These are phyloP conservation scores for Mortierella sp. DNA, from an alignment of 371 early-diverging fungal species.

Conservation along the genomic window DNA sequence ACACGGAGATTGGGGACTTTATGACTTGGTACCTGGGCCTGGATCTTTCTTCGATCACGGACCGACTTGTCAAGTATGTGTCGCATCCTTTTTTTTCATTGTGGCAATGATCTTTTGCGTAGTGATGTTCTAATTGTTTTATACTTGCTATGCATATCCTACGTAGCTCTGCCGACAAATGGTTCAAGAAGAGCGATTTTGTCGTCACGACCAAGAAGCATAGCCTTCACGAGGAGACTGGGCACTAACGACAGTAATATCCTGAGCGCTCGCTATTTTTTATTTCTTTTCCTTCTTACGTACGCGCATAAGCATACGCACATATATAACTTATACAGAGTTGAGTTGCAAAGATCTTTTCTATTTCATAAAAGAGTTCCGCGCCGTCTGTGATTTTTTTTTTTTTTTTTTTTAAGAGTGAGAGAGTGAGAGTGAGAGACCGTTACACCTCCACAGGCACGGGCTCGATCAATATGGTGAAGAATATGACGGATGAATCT, in stretches of 20 bases:
- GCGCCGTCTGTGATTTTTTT: too few relatives aligned
- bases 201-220: neutral
- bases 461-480: slow-evolving; percentile 12
- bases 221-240: slow-evolving; percentile 42
- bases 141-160: too few relatives aligned
- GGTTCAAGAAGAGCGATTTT: slow-evolving; percentile 39
- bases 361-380: too few relatives aligned
- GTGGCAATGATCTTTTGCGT: neutral
- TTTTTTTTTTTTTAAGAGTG: too few relatives aligned
- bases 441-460: slow-evolving; percentile 6
- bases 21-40: slow-evolving; percentile 74
- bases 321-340: too few relatives aligned
- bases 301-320: neutral
- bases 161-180: slow-evolving; percentile 33
- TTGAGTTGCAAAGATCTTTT: too few relatives aligned
- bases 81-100: neutral
- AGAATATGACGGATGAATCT: slow-evolving; percentile 12
- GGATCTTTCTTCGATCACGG: slow-evolving; percentile 72
- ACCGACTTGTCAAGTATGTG: slow-evolving; percentile 56
- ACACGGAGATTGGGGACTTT: slow-evolving; percentile 89
- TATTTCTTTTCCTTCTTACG: neutral
- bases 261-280: too few relatives aligned
- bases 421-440: too few relatives aligned
- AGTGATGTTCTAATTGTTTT: neutral
- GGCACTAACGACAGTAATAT: too few relatives aligned